Conservation (phyloP, 192 early-diverging fungal species). For the Coemansia sp. region DNA sequence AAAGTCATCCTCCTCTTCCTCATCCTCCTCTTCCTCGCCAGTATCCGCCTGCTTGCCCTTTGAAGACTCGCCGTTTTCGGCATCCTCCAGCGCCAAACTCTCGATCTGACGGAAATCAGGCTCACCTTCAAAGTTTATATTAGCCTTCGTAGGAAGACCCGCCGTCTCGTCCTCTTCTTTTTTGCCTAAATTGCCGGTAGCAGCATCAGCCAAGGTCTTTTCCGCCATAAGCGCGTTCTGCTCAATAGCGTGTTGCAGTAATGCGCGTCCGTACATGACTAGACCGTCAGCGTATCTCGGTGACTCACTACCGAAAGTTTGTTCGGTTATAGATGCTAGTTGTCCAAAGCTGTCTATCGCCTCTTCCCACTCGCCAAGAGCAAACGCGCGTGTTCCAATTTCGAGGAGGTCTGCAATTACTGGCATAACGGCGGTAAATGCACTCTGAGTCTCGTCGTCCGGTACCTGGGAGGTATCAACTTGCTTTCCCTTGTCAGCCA, state of each 20-base stretch:
- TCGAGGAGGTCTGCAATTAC: constrained; percentile 63
- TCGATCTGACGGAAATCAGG: constrained; percentile 59
- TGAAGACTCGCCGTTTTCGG: constrained; percentile 40
- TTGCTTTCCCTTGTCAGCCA: constrained; percentile 51
- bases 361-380: constrained; percentile 65
- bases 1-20: constrained; percentile 65
- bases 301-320: constrained; percentile 65
- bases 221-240: constrained; percentile 77
- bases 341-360: constrained; percentile 71
- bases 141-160: constrained; percentile 39
- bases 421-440: constrained; percentile 38
- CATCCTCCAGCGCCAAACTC: constrained; percentile 19
- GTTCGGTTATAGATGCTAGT: constrained; percentile 68
- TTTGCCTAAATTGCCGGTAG: constrained; percentile 36
- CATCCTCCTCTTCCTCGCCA: constrained; percentile 30
- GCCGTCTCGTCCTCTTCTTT: constrained; percentile 21
- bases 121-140: constrained; percentile 73
- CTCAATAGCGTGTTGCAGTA: constrained; percentile 75
- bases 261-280: constrained; percentile 74
- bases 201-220: constrained; percentile 55
- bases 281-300: constrained; percentile 71
- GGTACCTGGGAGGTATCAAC: constrained; percentile 21
- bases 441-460: constrained; percentile 7
- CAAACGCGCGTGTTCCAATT: constrained; percentile 69
- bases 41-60: constrained; percentile 53